Conservation (phyloP, 2,329 filamentous ascomycete genomes). For the Botryotinia calthae region DNA sequence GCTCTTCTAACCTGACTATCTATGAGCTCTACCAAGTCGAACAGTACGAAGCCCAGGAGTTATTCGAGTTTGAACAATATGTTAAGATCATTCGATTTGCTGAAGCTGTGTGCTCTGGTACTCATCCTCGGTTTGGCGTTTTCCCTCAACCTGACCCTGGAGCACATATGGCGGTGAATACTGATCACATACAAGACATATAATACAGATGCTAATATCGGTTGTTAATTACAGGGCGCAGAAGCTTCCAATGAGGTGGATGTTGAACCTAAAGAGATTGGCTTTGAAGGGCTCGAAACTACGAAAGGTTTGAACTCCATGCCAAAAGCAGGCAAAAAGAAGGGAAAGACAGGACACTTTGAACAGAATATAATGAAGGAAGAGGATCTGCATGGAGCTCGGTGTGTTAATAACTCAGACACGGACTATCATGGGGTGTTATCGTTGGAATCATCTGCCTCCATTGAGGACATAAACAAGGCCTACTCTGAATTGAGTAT, state of each 20-base stretch:
- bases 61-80: constrained; percentile 11
- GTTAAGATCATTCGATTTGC: constrained; percentile 12
- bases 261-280: not conserved
- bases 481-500: not conserved
- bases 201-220: not conserved
- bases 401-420: not conserved
- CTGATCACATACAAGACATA: not conserved
- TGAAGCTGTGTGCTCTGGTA: constrained; percentile 7
- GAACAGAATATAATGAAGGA: not conserved
- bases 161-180: not conserved
- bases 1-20: not conserved
- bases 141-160: not conserved
- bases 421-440: not conserved
- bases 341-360: no score
- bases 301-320: not conserved
- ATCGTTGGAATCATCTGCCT: constrained; percentile 5
- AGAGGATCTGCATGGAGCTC: not conserved
- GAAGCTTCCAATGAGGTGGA: not conserved
- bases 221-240: not conserved
- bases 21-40: constrained; percentile 1
- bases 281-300: not conserved
- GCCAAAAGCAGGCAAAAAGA: not conserved
- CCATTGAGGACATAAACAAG: not conserved
- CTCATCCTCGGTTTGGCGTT: constrained; percentile 5
- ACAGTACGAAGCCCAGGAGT: not conserved